Evolutionary conservation across 2,329 filamentous ascomycete genomes (phyloP).

Genomic region (Raffaelea arxii): DNA sequence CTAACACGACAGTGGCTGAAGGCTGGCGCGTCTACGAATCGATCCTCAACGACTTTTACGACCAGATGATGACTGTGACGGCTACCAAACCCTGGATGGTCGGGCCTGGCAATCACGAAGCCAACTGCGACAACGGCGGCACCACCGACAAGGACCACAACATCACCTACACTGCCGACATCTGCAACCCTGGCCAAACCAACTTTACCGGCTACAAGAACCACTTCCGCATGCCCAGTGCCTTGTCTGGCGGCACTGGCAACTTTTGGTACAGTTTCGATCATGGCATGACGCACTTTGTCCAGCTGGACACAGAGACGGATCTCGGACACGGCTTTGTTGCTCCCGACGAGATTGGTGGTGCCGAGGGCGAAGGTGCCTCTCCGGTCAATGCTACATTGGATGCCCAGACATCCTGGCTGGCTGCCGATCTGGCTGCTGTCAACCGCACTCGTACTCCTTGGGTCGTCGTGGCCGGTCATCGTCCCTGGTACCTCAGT

Average conservation of each 20-base stretch:
- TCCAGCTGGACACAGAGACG: constrained; percentile 11
- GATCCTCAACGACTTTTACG: constrained; percentile 41
- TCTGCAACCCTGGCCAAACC: constrained; percentile 31
- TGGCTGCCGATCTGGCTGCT: constrained; percentile 30
- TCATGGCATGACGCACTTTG: constrained; percentile 11
- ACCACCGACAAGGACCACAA: constrained; percentile 18
- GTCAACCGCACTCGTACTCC: constrained; percentile 36
- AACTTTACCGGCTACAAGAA: constrained; percentile 14
- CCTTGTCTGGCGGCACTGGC: constrained; percentile 9
- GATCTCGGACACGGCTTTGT: constrained; percentile 9
- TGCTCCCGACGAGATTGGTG: constrained; percentile 9
- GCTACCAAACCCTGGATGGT: constrained; percentile 38
- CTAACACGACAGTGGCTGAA: constrained; percentile 17
- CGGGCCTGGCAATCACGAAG: too few relatives aligned
- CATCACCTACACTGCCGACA: constrained; percentile 18
- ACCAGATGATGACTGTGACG: constrained; percentile 33
- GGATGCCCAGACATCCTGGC: constrained; percentile 21
- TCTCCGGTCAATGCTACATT: background rate
- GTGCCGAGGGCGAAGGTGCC: background rate
- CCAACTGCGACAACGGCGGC: constrained; percentile 35
- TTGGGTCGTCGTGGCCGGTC: constrained; percentile 39
- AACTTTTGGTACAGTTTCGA: constrained; percentile 15
- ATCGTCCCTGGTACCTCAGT: constrained; percentile 38
- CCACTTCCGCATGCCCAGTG: constrained; percentile 14
- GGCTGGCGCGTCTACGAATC: constrained; percentile 38